Conservation (phyloP, 73 alveolate genomes). For the Breviolum minutum region DNA sequence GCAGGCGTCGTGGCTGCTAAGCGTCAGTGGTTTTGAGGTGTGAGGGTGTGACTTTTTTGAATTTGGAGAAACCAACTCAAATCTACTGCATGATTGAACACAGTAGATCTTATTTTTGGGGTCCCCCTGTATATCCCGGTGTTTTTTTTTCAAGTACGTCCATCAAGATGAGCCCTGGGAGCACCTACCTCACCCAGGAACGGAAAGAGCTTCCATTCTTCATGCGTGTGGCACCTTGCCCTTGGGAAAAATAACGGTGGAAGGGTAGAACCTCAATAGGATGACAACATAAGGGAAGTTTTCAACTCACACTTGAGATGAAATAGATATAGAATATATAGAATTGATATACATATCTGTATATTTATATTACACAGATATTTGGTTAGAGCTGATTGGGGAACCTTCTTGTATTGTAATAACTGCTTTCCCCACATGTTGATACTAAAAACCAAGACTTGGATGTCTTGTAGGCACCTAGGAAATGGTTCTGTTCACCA, state of each 20-base stretch:
- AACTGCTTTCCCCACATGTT: no score
- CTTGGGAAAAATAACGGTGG: neutral
- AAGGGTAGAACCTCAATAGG: neutral
- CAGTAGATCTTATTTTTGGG: neutral
- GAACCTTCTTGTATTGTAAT: no score
- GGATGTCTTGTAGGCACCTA: no score
- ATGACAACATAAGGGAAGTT: neutral
- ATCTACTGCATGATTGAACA: neutral
- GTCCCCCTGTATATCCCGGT: neutral
- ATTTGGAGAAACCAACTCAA: no score
- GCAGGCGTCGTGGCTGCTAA: slow-evolving; percentile 11
- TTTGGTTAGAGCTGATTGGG: neutral
- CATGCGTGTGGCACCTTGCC: neutral
- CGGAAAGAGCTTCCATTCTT: slow-evolving; percentile 13
- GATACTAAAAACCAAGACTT: no score
- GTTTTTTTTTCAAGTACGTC: no score
- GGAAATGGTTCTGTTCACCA: no score
- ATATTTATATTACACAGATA: neutral
- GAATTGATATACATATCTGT: no score
- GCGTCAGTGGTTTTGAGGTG: neutral
- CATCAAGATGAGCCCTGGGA: neutral
- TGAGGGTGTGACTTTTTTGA: no score
- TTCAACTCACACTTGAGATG: neutral
- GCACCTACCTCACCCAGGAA: neutral
- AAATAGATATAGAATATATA: neutral